These are phyloP conservation scores for Inga laurina DNA, from an alignment of 306 rosid species.

Conservation along the genomic window DNA sequence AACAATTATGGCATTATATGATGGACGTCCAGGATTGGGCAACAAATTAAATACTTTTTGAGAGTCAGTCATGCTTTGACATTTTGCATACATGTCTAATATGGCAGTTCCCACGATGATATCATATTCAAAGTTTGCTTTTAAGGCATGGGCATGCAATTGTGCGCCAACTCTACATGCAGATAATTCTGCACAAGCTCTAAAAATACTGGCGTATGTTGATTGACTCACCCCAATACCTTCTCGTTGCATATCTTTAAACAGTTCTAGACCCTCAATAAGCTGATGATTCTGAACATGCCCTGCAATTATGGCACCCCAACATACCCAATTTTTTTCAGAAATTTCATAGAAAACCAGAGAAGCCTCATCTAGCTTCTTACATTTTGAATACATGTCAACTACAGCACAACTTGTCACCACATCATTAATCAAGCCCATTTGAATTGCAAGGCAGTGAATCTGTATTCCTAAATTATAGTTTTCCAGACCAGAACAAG, in stretches of 20 bases:
- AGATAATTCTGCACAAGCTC: conserved; percentile 82
- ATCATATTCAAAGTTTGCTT: conserved; percentile 63
- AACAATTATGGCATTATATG: conserved; percentile 31
- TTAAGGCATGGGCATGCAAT: conserved; percentile 74
- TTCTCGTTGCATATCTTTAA: conserved; percentile 63
- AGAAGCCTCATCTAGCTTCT: conserved; percentile 48
- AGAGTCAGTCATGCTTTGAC: conserved; percentile 64
- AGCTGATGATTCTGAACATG: conserved; percentile 68
- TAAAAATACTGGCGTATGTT: conserved; percentile 77
- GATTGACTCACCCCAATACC: conserved; percentile 83
- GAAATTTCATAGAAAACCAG: conserved; percentile 59
- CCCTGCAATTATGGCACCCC: conserved; percentile 87
- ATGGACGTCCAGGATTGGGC: conserved; percentile 60
- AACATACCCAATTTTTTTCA: conserved; percentile 68
- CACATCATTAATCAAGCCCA: conserved; percentile 63
- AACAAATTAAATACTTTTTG: conserved; percentile 57
- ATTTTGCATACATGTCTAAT: conserved; percentile 87
- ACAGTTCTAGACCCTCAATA: conserved; percentile 55
- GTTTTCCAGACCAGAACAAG: conserved; percentile 59
- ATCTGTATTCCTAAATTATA: conserved; percentile 61
- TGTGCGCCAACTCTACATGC: conserved; percentile 64
- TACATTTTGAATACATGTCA: conserved; percentile 81
- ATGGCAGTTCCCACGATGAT: conserved; percentile 81
- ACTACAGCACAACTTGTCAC: conserved; percentile 75
- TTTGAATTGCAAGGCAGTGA: conserved; percentile 63